A percentile compares a stretch with the other conserved stretches of the same genome.
Conservation (phyloP, 371 early-diverging fungal species). For the Mucor saturninus region DNA sequence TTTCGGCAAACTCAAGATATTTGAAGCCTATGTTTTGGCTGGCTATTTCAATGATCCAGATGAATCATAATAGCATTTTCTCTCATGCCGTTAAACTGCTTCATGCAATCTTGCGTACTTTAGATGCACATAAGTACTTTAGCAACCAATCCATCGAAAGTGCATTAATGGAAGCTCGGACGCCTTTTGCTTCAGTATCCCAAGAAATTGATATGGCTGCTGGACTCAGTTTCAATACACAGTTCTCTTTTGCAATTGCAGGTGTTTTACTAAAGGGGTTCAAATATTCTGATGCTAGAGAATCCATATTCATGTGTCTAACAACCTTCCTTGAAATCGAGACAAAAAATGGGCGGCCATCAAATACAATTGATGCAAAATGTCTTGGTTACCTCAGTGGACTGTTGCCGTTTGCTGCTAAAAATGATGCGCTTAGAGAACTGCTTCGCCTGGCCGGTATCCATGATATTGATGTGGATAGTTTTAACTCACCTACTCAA, state of each 20-base stretch:
- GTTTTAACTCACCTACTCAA: background rate
- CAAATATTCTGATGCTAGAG: conserved; percentile 48
- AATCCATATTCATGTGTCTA: conserved; percentile 68
- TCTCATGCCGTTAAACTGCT: conserved; percentile 70
- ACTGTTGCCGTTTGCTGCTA: conserved; percentile 53
- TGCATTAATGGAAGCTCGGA: conserved; percentile 64
- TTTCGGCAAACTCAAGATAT: conserved; percentile 74
- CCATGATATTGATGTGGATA: conserved; percentile 30
- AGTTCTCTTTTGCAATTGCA: conserved; percentile 76
- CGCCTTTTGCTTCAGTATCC: conserved; percentile 49
- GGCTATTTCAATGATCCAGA: conserved; percentile 81
- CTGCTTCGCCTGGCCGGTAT: conserved; percentile 53
- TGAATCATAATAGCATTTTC: conserved; percentile 79
- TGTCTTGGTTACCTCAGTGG: conserved; percentile 52
- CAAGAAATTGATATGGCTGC: conserved; percentile 56
- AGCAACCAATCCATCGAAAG: conserved; percentile 51
- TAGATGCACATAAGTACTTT: conserved; percentile 70
- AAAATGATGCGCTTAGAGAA: conserved; percentile 49
- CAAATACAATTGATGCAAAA: conserved; percentile 26
- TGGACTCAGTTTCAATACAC: conserved; percentile 68
- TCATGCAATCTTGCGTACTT: conserved; percentile 67
- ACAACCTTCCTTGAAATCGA: conserved; percentile 73
- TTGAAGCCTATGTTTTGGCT: conserved; percentile 88
- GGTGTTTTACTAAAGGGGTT: conserved; percentile 70
- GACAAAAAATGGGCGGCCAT: conserved; percentile 36